These are phyloP conservation scores for Termitomyces sp. DNA, from an alignment of 768 basidiomycete species.

Conservation along the genomic window DNA sequence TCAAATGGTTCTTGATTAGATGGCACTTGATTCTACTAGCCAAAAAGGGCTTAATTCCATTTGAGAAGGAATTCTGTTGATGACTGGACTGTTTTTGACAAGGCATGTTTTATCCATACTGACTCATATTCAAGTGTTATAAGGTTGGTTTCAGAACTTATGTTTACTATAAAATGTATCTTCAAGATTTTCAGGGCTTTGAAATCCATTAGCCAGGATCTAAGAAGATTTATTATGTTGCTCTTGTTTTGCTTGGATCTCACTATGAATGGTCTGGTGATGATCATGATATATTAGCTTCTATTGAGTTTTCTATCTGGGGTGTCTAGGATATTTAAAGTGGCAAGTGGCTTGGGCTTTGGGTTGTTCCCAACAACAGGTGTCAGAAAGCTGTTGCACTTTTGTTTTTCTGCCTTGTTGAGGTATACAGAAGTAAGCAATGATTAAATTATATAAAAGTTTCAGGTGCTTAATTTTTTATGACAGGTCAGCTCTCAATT, in stretches of 20 bases:
- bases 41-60: neutral
- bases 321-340: slow-evolving; percentile 21
- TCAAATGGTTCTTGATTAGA: neutral
- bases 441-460: neutral
- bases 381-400: neutral
- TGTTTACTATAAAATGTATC: slow-evolving; percentile 13
- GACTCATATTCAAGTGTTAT: neutral
- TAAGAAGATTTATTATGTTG: slow-evolving; percentile 19
- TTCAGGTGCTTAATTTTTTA: neutral
- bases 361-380: neutral
- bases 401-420: neutral
- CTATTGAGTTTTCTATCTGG: slow-evolving; percentile 26
- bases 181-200: slow-evolving; percentile 21
- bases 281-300: slow-evolving; percentile 29
- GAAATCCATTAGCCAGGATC: slow-evolving; percentile 16
- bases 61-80: neutral
- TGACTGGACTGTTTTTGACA: neutral
- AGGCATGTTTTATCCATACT: neutral
- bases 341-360: slow-evolving; percentile 22
- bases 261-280: slow-evolving; percentile 28
- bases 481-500: neutral
- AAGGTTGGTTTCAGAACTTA: neutral
- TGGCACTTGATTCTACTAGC: neutral
- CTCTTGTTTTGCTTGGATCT: slow-evolving; percentile 18
- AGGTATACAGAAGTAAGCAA: neutral